Conservation (phyloP, 768 basidiomycete species). For the Trametes cubensis region DNA sequence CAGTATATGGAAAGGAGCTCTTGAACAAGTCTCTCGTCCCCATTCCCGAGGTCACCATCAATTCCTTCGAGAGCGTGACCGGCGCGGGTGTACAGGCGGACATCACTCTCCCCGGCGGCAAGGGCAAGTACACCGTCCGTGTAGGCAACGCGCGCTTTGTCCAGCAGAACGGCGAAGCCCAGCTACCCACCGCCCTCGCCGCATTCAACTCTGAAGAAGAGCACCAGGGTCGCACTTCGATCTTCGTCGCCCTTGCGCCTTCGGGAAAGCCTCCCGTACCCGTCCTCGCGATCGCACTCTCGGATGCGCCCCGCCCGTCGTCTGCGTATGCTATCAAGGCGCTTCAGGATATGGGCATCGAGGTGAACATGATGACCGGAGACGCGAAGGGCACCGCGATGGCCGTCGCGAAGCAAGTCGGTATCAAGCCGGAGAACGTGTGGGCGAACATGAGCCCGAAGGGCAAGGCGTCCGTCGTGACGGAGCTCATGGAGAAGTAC, state of each 20-base stretch:
- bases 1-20: constrained; percentile 73
- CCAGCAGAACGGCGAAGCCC: constrained; percentile 51
- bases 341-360: constrained; percentile 86
- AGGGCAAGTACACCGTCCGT: constrained; percentile 52
- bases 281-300: constrained; percentile 79
- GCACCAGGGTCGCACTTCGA: constrained; percentile 75
- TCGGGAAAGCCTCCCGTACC: constrained; percentile 51
- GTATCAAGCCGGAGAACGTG: constrained; percentile 80
- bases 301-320: constrained; percentile 86
- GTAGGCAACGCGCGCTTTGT: constrained; percentile 81
- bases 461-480: constrained; percentile 87
- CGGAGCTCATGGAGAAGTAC: constrained; percentile 75
- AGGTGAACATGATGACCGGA: constrained; percentile 93
- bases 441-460: constrained; percentile 95
- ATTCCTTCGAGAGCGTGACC: constrained; percentile 83
- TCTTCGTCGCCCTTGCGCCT: constrained; percentile 73
- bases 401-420: constrained; percentile 88
- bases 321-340: constrained; percentile 82
- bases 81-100: constrained; percentile 85
- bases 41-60: constrained; percentile 57
- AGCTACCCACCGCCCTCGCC: constrained; percentile 61
- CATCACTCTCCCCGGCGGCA: constrained; percentile 54
- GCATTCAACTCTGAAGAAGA: constrained; percentile 75
- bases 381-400: constrained; percentile 84
- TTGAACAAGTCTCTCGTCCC: constrained; percentile 45